A percentile compares a stretch with the other conserved stretches of the same genome.
Conservation (phyloP, 192 early-diverging fungal genomes). For the Anaeromyces robustus region DNA sequence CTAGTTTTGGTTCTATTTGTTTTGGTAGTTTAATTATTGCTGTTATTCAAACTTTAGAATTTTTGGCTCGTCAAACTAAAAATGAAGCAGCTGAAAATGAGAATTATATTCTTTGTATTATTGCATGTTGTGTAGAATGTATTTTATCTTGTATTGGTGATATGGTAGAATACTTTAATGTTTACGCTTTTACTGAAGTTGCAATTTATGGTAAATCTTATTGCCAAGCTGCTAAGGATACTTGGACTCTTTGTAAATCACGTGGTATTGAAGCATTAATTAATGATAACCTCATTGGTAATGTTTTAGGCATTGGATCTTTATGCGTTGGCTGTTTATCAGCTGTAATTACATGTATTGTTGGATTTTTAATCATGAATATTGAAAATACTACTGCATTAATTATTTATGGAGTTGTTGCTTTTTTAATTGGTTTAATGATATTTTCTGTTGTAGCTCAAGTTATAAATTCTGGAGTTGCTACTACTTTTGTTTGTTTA, state of each 20-base stretch:
- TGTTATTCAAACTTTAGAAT: neutral
- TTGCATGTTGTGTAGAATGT: slow-evolving; percentile 58
- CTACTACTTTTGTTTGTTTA: slow-evolving; percentile 88
- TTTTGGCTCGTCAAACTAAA: neutral
- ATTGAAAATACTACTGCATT: neutral
- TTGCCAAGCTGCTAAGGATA: slow-evolving; percentile 22
- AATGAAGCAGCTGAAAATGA: neutral
- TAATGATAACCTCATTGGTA: slow-evolving; percentile 81
- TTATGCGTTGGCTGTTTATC: slow-evolving; percentile 27
- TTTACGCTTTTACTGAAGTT: slow-evolving; percentile 85
- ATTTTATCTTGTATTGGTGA: slow-evolving; percentile 60
- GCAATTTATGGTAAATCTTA: slow-evolving; percentile 67
- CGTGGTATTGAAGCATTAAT: slow-evolving; percentile 39
- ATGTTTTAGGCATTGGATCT: slow-evolving; percentile 68
- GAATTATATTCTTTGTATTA: slow-evolving; percentile 14
- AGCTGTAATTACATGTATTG: neutral
- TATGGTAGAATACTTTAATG: slow-evolving; percentile 54
- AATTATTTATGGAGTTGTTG: slow-evolving; percentile 19
- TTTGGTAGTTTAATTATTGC: slow-evolving; percentile 54
- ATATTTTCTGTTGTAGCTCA: slow-evolving; percentile 66
- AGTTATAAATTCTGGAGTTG: slow-evolving; percentile 67
- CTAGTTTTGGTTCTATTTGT: slow-evolving; percentile 66
- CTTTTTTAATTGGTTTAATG: slow-evolving; percentile 63
- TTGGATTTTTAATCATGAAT: neutral
- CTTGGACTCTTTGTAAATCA: slow-evolving; percentile 65